phyloP scores from a whole-genome alignment of 805 yeast species.

The Ogataea henricii region DNA sequence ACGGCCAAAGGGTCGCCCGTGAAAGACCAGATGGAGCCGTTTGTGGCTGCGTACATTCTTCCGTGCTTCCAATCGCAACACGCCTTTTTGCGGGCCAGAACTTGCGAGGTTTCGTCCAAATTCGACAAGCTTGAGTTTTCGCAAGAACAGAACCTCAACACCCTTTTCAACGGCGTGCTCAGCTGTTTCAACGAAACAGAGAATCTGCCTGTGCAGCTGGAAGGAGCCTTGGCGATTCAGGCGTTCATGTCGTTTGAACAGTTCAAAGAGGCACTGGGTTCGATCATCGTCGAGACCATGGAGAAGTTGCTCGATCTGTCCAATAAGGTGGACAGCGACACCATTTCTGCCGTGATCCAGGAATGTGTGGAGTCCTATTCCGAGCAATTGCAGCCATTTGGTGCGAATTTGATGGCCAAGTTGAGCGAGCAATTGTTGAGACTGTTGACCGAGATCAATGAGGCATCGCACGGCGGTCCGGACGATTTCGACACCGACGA shows the following conservation, averaged over 20 bases:
- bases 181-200: slow-evolving; percentile 48
- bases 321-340: slow-evolving; percentile 82
- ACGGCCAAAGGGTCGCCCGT: slow-evolving; percentile 58
- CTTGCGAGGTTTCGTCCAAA: slow-evolving; percentile 64
- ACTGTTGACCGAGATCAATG: slow-evolving; percentile 69
- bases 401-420: slow-evolving; percentile 60
- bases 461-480: slow-evolving; percentile 50
- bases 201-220: slow-evolving; percentile 74
- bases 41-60: slow-evolving; percentile 62
- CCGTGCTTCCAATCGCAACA: slow-evolving; percentile 67
- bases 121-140: slow-evolving; percentile 63
- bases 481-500: slow-evolving; percentile 53
- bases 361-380: slow-evolving; percentile 90
- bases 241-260: slow-evolving; percentile 65
- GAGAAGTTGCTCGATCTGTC: slow-evolving; percentile 73
- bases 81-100: slow-evolving; percentile 74
- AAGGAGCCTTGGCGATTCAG: slow-evolving; percentile 85
- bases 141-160: slow-evolving; percentile 37
- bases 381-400: slow-evolving; percentile 89
- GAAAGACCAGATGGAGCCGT: slow-evolving; percentile 63
- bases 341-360: slow-evolving; percentile 88
- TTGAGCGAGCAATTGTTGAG: slow-evolving; percentile 75
- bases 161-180: slow-evolving; percentile 49
- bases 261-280: slow-evolving; percentile 67
- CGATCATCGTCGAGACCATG: slow-evolving; percentile 78